Percentiles rank a stretch among this genome's conserved stretches.
phyloP scores from a whole-genome alignment of 768 basidiomycete genomes.

The Suillus lakei region DNA sequence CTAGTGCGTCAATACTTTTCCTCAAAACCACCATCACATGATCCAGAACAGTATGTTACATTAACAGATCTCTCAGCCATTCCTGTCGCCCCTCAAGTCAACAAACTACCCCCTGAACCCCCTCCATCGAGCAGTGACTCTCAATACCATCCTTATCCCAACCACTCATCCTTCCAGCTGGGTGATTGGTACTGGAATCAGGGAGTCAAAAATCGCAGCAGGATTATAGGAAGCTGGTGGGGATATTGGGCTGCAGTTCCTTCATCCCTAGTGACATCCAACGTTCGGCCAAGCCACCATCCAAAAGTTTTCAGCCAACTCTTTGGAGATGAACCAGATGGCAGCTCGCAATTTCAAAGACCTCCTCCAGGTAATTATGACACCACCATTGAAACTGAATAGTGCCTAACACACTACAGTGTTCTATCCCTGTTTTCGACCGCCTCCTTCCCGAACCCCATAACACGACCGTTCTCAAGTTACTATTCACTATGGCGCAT shows the following conservation, averaged over 20 bases:
- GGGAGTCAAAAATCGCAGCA: not conserved
- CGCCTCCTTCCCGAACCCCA: slow-evolving; percentile 22
- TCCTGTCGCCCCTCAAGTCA: not conserved
- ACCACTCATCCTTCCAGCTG: not conserved
- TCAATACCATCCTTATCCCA: not conserved
- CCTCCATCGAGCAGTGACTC: not conserved
- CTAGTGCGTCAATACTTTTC: not conserved
- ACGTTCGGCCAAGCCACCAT: slow-evolving; percentile 39
- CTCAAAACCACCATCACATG: not conserved
- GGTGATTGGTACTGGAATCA: not conserved
- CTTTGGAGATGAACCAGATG: slow-evolving; percentile 36
- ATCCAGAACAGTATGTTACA: not conserved
- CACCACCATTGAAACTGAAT: not conserved
- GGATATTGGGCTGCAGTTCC: not conserved
- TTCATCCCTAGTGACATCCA: slow-evolving; percentile 1
- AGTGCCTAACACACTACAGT: slow-evolving; percentile 18
- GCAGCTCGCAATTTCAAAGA: slow-evolving; percentile 43
- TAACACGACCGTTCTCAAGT: slow-evolving; percentile 5
- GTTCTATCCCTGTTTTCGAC: slow-evolving; percentile 36
- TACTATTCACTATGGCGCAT: slow-evolving; percentile 9
- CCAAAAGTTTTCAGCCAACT: slow-evolving; percentile 32
- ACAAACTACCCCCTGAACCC: not conserved
- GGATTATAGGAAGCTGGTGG: not conserved
- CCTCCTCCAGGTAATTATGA: slow-evolving; percentile 32
- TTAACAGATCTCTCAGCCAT: not conserved